A percentile compares a stretch with the other conserved stretches of the same genome.
Conservation (phyloP, 345 rosid species). For the thale cress (Arabidopsis thaliana) region TAIR10.1 NC_003070.9:10029501-10030000, state of each 20-base stretch:
- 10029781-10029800: conserved; percentile 98
- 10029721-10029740: conserved; percentile 79
- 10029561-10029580: neutral
- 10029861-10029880: conserved; percentile 97
- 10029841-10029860: conserved; percentile 65
- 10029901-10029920: conserved; percentile 95
- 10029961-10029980: neutral
- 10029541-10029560: neutral
- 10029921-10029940: conserved; percentile 96
- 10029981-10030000: conserved; percentile 10
- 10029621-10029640: conserved; percentile 16
- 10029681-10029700: conserved; percentile 17
- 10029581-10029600: neutral
- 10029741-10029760: conserved; percentile 95
- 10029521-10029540: neutral
- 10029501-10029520: conserved; percentile 17
- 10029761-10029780: conserved; percentile 94
- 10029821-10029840: conserved; percentile 94
- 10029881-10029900: conserved; percentile 99
- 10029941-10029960: conserved; percentile 57
- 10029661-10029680: conserved; percentile 39
- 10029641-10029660: conserved; percentile 13
- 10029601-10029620: conserved; percentile 16
- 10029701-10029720: conserved; percentile 56
- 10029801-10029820: conserved; percentile 83